Conservation (phyloP, 345 rosid genomes). For the Murraya koenigii region DNA sequence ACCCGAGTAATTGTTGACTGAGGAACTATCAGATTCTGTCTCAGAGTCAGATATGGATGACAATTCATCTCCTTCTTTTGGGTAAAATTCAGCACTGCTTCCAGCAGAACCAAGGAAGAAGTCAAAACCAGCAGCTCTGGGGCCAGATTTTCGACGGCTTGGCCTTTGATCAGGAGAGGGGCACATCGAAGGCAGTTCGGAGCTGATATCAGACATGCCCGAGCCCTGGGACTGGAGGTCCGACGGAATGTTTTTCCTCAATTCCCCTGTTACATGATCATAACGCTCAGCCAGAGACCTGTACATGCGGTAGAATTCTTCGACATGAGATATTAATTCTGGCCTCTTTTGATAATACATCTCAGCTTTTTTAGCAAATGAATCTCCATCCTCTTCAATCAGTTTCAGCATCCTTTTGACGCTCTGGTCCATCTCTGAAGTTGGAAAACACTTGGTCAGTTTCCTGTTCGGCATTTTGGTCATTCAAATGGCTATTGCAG, state of each 20-base stretch:
- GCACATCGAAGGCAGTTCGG: constrained; percentile 30
- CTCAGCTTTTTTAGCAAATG: constrained; percentile 88
- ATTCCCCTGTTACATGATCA: constrained; percentile 72
- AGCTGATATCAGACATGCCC: constrained; percentile 42
- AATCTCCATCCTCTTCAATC: constrained; percentile 86
- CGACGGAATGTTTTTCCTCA: constrained; percentile 45
- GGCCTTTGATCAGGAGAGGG: constrained; percentile 55
- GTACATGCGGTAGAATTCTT: constrained; percentile 81
- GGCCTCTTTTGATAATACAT: constrained; percentile 88
- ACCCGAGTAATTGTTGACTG: constrained; percentile 57
- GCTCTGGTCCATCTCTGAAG: constrained; percentile 78
- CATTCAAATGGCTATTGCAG: constrained; percentile 2
- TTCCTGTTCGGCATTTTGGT: constrained; percentile 13
- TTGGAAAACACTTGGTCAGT: constrained; percentile 17
- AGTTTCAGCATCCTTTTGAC: constrained; percentile 76
- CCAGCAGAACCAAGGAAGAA: constrained; percentile 64
- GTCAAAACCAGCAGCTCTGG: constrained; percentile 64
- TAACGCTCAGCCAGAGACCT: constrained; percentile 86
- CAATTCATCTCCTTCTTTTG: constrained; percentile 67
- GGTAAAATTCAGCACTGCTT: constrained; percentile 45
- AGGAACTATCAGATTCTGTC: constrained; percentile 66
- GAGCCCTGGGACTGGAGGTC: constrained; percentile 65
- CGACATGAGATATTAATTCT: constrained; percentile 63
- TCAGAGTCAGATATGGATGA: constrained; percentile 70
- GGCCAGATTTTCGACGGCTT: constrained; percentile 40